Evolutionary conservation across 179 eudicot species (phyloP).

Genomic region (Nepenthes alata): DNA sequence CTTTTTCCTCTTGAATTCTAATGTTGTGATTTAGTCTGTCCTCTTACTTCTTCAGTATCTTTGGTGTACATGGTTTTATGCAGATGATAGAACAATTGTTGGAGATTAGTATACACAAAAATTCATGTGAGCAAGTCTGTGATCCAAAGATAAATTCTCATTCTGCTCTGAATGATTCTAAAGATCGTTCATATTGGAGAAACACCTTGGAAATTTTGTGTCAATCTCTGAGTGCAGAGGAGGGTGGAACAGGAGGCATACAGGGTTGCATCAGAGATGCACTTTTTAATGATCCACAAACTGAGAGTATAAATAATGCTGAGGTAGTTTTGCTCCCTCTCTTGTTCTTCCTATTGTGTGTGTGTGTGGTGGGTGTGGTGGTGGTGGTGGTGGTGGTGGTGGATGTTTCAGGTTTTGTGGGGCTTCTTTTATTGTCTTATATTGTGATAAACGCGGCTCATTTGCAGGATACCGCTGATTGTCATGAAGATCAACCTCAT

Average conservation of each 20-base stretch:
- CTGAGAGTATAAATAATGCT: slow-evolving; percentile 15
- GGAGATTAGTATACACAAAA: slow-evolving; percentile 17
- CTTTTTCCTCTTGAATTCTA: not conserved
- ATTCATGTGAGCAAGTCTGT: slow-evolving; percentile 26
- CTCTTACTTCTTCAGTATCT: slow-evolving; percentile 8
- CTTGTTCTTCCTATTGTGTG: not conserved
- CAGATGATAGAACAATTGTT: slow-evolving; percentile 26
- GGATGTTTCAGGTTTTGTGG: not conserved
- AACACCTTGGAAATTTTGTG: slow-evolving; percentile 38
- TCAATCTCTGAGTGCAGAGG: slow-evolving; percentile 30
- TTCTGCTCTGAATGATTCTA: slow-evolving; percentile 27
- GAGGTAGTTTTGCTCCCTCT: slow-evolving; percentile 24
- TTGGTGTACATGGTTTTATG: slow-evolving; percentile 18
- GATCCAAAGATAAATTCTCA: slow-evolving; percentile 27
- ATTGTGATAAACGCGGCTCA: not conserved
- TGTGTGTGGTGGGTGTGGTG: no score
- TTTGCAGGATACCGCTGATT: slow-evolving; percentile 33
- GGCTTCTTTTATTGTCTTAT: not conserved
- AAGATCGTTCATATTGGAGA: slow-evolving; percentile 38
- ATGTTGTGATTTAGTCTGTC: not conserved
- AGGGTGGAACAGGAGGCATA: slow-evolving; percentile 34
- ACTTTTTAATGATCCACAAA: slow-evolving; percentile 18
- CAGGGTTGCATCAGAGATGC: slow-evolving; percentile 38
- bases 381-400: no score
- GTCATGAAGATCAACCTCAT: slow-evolving; percentile 23